phyloP scores from a whole-genome alignment of 1,284 basidiomycete genomes.

The Ustilago bromivora region DNA sequence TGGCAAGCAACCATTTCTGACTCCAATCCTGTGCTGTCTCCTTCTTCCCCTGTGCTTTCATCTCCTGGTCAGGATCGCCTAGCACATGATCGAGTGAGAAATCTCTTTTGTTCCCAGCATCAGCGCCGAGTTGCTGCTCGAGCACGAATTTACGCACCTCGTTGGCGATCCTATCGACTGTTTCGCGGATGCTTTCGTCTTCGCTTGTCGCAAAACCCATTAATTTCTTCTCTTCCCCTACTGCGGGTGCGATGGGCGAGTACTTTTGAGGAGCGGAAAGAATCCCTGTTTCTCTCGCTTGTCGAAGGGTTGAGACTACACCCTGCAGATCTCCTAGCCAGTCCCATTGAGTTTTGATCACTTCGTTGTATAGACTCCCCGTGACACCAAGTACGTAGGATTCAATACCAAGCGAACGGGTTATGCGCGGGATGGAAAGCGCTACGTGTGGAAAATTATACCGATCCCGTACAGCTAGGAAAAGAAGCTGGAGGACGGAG shows the following conservation, averaged over 20 bases:
- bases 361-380: slow-evolving; percentile 58
- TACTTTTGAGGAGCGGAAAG: slow-evolving; percentile 22
- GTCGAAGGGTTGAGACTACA: slow-evolving; percentile 23
- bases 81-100: slow-evolving; percentile 2
- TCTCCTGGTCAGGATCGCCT: not conserved
- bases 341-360: slow-evolving; percentile 60
- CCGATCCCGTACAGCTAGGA: slow-evolving; percentile 57
- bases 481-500: slow-evolving; percentile 59
- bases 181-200: slow-evolving; percentile 49
- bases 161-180: slow-evolving; percentile 45
- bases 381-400: slow-evolving; percentile 64
- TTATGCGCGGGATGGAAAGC: slow-evolving; percentile 42
- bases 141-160: slow-evolving; percentile 44
- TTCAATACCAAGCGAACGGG: slow-evolving; percentile 51
- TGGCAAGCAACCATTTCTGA: slow-evolving; percentile 23
- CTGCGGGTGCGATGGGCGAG: not conserved
- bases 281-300: slow-evolving; percentile 49
- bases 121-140: slow-evolving; percentile 19
- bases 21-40: slow-evolving; percentile 17
- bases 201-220: slow-evolving; percentile 10
- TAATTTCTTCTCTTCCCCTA: not conserved
- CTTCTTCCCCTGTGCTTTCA: not conserved
- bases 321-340: slow-evolving; percentile 52
- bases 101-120: not conserved
- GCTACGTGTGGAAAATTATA: slow-evolving; percentile 56